These are phyloP conservation scores for Halenospora varia DNA, from an alignment of 495 filamentous ascomycete genomes.

Conservation along the genomic window DNA sequence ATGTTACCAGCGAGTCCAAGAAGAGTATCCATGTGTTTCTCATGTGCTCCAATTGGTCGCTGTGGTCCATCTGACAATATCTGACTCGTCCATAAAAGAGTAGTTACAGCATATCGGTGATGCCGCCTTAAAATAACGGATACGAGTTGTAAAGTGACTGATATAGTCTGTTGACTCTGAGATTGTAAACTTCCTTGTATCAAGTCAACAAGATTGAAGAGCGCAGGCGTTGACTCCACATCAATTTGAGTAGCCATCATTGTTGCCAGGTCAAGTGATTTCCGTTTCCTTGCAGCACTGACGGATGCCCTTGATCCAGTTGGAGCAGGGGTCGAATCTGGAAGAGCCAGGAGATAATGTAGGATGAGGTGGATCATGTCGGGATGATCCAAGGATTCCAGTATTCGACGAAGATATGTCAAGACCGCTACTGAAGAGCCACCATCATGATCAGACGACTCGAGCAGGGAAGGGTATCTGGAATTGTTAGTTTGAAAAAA, in stretches of 20 bases:
- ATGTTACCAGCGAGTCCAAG: conserved; percentile 69
- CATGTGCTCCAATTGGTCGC: conserved; percentile 74
- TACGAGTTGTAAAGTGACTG: conserved; percentile 80
- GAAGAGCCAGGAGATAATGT: conserved; percentile 83
- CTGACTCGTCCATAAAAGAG: conserved; percentile 62
- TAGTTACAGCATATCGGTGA: conserved; percentile 76
- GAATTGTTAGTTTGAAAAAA: conserved; percentile 14
- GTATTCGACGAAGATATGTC: conserved; percentile 85
- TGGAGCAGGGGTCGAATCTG: conserved; percentile 39
- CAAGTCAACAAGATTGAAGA: conserved; percentile 94
- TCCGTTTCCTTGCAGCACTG: conserved; percentile 70
- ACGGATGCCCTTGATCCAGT: conserved; percentile 27
- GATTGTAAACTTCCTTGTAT: conserved; percentile 81
- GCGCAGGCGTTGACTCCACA: conserved; percentile 61
- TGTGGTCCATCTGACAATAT: conserved; percentile 45
- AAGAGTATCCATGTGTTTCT: conserved; percentile 72
- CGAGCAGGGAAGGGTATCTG: conserved; percentile 90
- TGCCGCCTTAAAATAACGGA: conserved; percentile 82
- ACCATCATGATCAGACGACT: conserved; percentile 94
- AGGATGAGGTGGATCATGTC: conserved; percentile 91
- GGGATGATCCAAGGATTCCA: conserved; percentile 85
- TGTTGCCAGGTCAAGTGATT: conserved; percentile 82
- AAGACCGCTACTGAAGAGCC: conserved; percentile 94
- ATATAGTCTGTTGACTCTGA: conserved; percentile 78
- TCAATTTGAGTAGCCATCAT: conserved; percentile 66